A percentile compares a stretch with the other conserved stretches of the same genome.
phyloP scores from a whole-genome alignment of 2,329 filamentous ascomycete species.

The Lecanosticta acicola region DNA sequence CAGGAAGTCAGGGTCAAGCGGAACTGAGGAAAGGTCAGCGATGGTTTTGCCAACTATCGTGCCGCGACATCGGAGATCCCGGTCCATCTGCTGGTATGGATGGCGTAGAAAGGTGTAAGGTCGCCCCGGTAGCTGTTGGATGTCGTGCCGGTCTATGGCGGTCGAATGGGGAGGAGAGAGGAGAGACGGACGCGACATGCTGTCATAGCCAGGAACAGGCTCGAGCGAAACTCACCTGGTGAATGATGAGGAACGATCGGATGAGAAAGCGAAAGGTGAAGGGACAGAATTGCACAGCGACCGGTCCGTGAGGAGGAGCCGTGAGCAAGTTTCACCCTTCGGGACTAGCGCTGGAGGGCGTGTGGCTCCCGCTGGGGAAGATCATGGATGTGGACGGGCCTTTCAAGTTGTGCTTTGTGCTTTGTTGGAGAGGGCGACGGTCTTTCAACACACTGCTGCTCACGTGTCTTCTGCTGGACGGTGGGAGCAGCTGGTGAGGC shows the following conservation, averaged over 20 bases:
- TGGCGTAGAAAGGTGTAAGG: neutral
- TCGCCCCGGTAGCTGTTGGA: neutral
- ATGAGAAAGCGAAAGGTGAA: neutral
- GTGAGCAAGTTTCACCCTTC: no score
- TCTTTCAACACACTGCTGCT: no score
- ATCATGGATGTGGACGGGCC: no score
- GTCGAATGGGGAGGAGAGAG: constrained; percentile 1
- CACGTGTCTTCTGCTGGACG: no score
- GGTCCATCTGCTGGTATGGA: constrained; percentile 2
- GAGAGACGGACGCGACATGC: constrained; percentile 9
- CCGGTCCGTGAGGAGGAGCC: neutral
- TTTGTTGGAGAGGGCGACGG: no score
- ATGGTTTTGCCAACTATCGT: neutral
- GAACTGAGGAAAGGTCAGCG: neutral
- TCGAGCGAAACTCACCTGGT: no score
- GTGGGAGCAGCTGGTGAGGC: no score
- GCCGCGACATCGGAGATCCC: constrained; percentile 3
- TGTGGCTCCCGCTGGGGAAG: no score
- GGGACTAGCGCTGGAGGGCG: no score
- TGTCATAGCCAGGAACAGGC: constrained; percentile 13
- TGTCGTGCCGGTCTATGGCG: constrained; percentile 1
- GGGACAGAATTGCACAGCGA: no score
- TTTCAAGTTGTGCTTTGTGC: no score
- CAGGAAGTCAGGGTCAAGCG: neutral
- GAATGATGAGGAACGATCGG: neutral